Evolutionary conservation across 768 basidiomycete genomes (phyloP).

Genomic region (Russula emetica): DNA sequence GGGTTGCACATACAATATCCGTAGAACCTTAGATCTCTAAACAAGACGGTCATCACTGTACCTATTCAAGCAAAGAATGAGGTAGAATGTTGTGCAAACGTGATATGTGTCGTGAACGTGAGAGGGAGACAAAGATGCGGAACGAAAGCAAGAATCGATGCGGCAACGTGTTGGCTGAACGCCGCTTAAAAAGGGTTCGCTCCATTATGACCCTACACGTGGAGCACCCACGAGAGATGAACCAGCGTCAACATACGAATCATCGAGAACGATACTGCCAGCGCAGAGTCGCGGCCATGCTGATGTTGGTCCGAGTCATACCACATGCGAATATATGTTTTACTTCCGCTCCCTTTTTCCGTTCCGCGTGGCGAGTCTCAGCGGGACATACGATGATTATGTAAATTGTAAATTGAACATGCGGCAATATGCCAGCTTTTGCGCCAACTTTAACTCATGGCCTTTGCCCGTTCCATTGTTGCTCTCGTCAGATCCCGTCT

Average conservation of each 20-base stretch:
- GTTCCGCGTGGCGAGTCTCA: neutral
- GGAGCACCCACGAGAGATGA: neutral
- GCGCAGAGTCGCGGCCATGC: neutral
- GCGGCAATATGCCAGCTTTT: neutral
- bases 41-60: conserved; percentile 23
- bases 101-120: conserved; percentile 4
- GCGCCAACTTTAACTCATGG: conserved; percentile 17
- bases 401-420: too few species aligned
- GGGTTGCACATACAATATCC: conserved; percentile 17
- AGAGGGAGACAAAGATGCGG: conserved; percentile 2
- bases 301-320: neutral
- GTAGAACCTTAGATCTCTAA: conserved; percentile 17
- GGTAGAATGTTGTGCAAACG: conserved; percentile 4
- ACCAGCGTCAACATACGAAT: neutral
- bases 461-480: conserved; percentile 16
- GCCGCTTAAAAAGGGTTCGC: neutral
- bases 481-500: conserved; percentile 20
- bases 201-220: conserved; percentile 1
- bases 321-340: neutral
- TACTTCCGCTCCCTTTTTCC: neutral
- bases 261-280: neutral
- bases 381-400: neutral
- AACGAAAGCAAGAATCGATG: neutral
- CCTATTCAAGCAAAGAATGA: neutral
- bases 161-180: conserved; percentile 15